A percentile compares a stretch with the other conserved stretches of the same genome.
phyloP scores from a whole-genome alignment of 164 flowering plant genomes.

The Magnolia officinalis region DNA sequence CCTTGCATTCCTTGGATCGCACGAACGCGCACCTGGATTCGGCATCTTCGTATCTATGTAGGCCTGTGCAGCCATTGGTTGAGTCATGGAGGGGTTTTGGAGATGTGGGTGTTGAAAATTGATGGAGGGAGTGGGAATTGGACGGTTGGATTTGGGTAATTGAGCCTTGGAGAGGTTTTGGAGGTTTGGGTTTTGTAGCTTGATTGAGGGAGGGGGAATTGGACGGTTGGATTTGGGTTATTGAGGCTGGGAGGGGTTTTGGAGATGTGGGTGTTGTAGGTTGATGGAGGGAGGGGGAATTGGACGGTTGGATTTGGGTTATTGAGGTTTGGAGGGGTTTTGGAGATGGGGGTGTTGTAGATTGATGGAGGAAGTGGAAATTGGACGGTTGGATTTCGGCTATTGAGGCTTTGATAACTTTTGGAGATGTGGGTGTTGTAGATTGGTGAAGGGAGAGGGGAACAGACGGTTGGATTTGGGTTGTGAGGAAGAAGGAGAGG shows the following conservation, averaged over 20 bases:
- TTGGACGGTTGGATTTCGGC: background rate
- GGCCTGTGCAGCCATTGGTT: slow-evolving; percentile 24
- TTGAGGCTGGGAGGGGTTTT: background rate
- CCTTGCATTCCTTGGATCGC: slow-evolving; percentile 31
- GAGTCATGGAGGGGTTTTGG: background rate
- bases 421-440: background rate
- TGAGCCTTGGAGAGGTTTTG: background rate
- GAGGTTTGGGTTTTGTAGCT: background rate
- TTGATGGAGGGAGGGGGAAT: background rate
- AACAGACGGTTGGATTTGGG: background rate
- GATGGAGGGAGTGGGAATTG: background rate
- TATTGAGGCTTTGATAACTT: background rate
- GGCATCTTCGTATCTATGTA: slow-evolving; percentile 28
- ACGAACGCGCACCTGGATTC: slow-evolving; percentile 43
- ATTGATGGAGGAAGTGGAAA: background rate
- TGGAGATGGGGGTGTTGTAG: background rate
- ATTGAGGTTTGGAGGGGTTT: background rate
- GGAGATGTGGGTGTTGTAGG: background rate
- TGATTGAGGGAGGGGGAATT: background rate
- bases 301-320: background rate
- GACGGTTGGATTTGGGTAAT: background rate
- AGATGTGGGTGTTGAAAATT: background rate
- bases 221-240: background rate
- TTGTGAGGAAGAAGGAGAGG: slow-evolving; percentile 20
- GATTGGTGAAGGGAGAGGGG: background rate